Conservation (phyloP, 192 early-diverging fungal species). For the Allomyces arbusculus region DNA sequence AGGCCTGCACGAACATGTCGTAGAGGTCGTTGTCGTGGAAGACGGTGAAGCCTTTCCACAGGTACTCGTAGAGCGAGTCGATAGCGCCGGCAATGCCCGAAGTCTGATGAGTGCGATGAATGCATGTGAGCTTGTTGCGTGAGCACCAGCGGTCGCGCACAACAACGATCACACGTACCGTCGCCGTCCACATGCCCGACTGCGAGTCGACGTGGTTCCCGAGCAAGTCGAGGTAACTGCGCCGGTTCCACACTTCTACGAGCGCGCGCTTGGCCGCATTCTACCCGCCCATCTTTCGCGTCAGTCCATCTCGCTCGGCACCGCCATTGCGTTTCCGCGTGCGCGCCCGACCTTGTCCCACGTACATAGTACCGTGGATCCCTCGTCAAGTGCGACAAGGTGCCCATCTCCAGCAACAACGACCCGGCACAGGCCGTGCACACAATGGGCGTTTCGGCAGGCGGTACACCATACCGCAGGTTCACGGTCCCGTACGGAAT, state of each 20-base stretch:
- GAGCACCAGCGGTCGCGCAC: too few relatives aligned
- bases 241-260: background rate
- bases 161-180: background rate
- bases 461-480: background rate
- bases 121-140: too few relatives aligned
- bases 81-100: conserved; percentile 10
- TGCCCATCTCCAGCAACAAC: conserved; percentile 1
- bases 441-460: background rate
- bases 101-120: conserved; percentile 1
- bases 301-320: too few relatives aligned
- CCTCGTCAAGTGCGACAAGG: background rate
- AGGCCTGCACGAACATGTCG: conserved; percentile 2
- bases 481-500: conserved; percentile 9
- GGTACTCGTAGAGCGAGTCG: conserved; percentile 17
- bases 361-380: background rate
- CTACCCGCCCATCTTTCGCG: background rate
- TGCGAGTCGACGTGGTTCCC: conserved; percentile 8
- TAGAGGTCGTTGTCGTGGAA: conserved; percentile 10
- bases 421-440: conserved; percentile 4
- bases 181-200: conserved; percentile 9
- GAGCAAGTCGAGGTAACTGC: background rate
- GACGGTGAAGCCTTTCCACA: conserved; percentile 8
- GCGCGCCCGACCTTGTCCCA: background rate
- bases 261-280: background rate
- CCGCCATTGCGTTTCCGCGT: too few relatives aligned